These are phyloP conservation scores for Mycosarcoma maydis DNA, from an alignment of 1,284 basidiomycete genomes.

Conservation along the genomic window DNA sequence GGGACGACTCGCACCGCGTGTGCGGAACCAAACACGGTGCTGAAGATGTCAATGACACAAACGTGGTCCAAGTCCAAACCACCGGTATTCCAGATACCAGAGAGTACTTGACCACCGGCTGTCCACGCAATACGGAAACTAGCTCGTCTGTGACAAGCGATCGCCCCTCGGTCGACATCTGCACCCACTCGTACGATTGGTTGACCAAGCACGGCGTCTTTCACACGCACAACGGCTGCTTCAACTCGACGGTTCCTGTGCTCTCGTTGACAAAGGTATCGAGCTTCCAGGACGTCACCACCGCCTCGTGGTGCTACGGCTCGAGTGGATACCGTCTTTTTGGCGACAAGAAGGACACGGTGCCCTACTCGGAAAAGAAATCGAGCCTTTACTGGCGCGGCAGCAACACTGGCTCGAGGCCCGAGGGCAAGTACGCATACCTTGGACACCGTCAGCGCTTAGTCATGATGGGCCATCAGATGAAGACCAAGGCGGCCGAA, in stretches of 20 bases:
- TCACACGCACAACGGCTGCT: constrained; percentile 8
- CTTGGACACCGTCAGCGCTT: constrained; percentile 21
- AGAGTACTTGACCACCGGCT: constrained; percentile 7
- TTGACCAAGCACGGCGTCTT: constrained; percentile 14
- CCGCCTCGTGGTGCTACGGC: constrained; percentile 32
- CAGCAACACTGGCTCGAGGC: constrained; percentile 13
- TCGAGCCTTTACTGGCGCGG: constrained; percentile 33
- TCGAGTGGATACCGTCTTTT: constrained; percentile 12
- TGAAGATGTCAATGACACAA: constrained; percentile 10
- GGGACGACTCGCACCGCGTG: constrained; percentile 17
- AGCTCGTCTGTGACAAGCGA: constrained; percentile 12
- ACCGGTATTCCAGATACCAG: constrained; percentile 2
- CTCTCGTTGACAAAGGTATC: constrained; percentile 19
- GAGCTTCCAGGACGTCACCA: constrained; percentile 29
- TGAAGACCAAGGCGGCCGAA: constrained; percentile 6
- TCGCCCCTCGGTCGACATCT: constrained; percentile 25
- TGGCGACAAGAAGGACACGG: constrained; percentile 3
- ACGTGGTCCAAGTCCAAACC: not conserved
- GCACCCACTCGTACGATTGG: constrained; percentile 15
- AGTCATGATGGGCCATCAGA: constrained; percentile 21
- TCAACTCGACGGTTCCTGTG: constrained; percentile 19
- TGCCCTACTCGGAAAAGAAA: constrained; percentile 29
- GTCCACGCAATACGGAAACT: constrained; percentile 9
- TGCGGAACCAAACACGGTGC: constrained; percentile 13
- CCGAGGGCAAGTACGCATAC: not conserved